Conservation (phyloP, 352 stramenopile genomes). For the Pilasporangium apinafurcum region DNA sequence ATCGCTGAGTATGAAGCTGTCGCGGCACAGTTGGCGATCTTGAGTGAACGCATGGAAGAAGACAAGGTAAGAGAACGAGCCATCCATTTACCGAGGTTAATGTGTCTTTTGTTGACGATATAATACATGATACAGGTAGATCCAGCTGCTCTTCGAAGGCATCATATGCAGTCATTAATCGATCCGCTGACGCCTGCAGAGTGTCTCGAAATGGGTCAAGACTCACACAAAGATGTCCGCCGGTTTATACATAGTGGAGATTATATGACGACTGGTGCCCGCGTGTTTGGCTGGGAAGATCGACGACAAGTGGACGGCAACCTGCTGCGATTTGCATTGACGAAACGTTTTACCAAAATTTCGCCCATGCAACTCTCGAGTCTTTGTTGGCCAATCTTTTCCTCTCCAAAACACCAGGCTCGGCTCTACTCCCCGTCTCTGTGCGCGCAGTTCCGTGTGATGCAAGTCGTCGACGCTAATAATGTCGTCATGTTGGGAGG, state of each 20-base stretch:
- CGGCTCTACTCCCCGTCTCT: constrained; percentile 40
- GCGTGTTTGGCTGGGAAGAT: constrained; percentile 64
- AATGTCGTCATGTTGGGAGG: constrained; percentile 50
- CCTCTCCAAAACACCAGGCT: constrained; percentile 13
- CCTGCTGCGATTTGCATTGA: not conserved
- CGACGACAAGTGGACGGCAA: constrained; percentile 2
- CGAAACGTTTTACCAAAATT: not conserved
- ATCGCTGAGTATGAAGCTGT: no score
- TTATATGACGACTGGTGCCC: constrained; percentile 36
- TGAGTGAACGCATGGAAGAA: no score
- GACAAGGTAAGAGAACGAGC: no score
- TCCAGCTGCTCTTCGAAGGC: no score
- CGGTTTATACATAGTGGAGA: constrained; percentile 45
- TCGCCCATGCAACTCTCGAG: constrained; percentile 18
- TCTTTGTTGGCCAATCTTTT: constrained; percentile 32
- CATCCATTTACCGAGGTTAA: no score
- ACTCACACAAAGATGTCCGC: constrained; percentile 38
- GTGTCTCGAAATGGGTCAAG: constrained; percentile 35
- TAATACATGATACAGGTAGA: no score
- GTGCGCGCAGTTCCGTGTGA: constrained; percentile 19
- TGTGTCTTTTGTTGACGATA: no score
- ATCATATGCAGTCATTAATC: constrained; percentile 29
- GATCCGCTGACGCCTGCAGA: constrained; percentile 30
- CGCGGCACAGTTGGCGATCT: no score
- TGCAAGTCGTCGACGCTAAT: constrained; percentile 41